Percentiles rank a stretch among this genome's conserved stretches.
Conservation (phyloP, 2,329 filamentous ascomycete species). For the Alternaria viburni region DNA sequence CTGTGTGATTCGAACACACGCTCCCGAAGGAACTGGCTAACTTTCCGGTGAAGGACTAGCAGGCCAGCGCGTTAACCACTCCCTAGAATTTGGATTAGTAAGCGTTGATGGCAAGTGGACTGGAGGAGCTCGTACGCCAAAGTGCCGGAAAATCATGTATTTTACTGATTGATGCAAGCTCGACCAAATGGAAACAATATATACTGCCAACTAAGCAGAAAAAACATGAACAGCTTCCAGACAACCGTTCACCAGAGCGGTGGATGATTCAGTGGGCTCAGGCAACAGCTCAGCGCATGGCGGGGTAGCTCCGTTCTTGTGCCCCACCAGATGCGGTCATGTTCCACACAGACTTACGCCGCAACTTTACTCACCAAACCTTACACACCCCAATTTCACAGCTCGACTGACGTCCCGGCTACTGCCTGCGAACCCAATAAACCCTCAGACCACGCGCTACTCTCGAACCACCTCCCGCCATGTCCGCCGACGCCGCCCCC, state of each 20-base stretch:
- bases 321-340: background rate
- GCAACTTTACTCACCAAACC: background rate
- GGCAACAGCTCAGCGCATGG: background rate
- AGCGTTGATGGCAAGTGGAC: background rate
- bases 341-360: background rate
- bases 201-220: background rate
- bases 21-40: constrained; percentile 38
- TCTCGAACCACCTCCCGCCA: constrained; percentile 36
- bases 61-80: constrained; percentile 38
- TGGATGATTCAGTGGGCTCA: background rate
- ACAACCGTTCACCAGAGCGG: background rate
- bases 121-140: constrained; percentile 3
- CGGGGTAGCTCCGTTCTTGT: background rate
- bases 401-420: background rate
- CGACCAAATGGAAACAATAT: fast-evolving
- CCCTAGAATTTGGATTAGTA: constrained; percentile 2
- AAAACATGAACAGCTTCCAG: background rate
- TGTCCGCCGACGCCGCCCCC: constrained; percentile 68
- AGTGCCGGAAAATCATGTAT: background rate
- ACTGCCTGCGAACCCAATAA: background rate
- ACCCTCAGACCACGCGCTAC: background rate
- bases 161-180: background rate
- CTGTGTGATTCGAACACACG: constrained; percentile 39
- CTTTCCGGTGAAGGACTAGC: constrained; percentile 24
- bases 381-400: background rate